These are phyloP conservation scores for Stygiomarasmius scandens DNA, from an alignment of 1,284 basidiomycete species.

Conservation along the genomic window DNA sequence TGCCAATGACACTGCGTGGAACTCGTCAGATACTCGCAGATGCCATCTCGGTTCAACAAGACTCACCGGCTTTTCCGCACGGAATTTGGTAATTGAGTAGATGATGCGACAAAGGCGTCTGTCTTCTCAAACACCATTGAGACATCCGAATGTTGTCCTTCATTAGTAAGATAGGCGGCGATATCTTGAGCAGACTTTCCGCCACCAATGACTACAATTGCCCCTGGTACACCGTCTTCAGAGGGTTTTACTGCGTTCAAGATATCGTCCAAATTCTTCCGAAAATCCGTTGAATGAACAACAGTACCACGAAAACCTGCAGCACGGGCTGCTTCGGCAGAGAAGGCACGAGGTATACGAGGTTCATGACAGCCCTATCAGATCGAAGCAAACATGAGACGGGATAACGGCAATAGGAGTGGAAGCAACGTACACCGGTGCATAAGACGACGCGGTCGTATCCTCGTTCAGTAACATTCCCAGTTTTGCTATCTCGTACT, in stretches of 20 bases:
- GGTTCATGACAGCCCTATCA: conserved; percentile 56
- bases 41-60: neutral
- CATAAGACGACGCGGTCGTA: conserved; percentile 51
- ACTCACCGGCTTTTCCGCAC: conserved; percentile 57
- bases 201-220: conserved; percentile 53
- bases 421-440: conserved; percentile 52
- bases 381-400: neutral
- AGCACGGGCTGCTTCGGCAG: conserved; percentile 31
- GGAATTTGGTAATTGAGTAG: conserved; percentile 46
- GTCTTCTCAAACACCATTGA: conserved; percentile 51
- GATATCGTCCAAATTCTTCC: conserved; percentile 41
- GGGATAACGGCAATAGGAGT: neutral
- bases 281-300: conserved; percentile 54
- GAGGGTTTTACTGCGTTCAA: conserved; percentile 27
- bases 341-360: conserved; percentile 41
- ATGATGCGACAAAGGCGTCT: conserved; percentile 48
- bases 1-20: conserved; percentile 36
- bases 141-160: conserved; percentile 42
- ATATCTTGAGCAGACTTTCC: conserved; percentile 61
- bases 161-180: conserved; percentile 48
- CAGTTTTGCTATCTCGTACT: conserved; percentile 38
- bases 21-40: neutral
- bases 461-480: conserved; percentile 24
- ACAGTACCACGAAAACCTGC: conserved; percentile 48
- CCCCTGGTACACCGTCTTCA: conserved; percentile 16